Conservation (phyloP, 345 rosid genomes). For the Combretum micranthum region DNA sequence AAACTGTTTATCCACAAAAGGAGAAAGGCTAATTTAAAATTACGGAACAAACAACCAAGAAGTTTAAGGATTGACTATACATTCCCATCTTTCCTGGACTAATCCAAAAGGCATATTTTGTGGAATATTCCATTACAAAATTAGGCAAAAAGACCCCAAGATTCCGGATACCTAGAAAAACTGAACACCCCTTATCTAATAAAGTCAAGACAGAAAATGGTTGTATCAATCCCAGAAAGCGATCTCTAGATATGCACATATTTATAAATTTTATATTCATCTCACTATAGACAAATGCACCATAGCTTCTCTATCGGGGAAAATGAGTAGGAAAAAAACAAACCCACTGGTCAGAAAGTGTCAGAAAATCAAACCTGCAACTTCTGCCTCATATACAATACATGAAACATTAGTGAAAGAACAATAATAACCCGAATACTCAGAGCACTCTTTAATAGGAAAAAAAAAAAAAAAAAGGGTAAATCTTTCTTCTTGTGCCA, state of each 20-base stretch:
- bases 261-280: background rate
- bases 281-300: constrained; percentile 8
- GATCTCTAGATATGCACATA: constrained; percentile 8
- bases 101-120: constrained; percentile 23
- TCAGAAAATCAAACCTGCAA: background rate
- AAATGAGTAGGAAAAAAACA: background rate
- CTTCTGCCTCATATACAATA: background rate
- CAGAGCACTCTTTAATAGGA: no score
- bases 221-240: constrained; percentile 13
- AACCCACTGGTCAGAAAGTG: constrained; percentile 6
- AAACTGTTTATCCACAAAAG: no score
- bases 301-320: constrained; percentile 2
- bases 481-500: no score
- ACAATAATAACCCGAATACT: no score
- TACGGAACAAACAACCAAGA: constrained; percentile 12
- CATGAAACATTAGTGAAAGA: no score
- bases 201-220: constrained; percentile 19
- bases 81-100: constrained; percentile 4
- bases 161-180: constrained; percentile 16
- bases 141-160: constrained; percentile 4
- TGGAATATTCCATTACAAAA: constrained; percentile 33
- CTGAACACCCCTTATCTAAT: constrained; percentile 6
- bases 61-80: constrained; percentile 24
- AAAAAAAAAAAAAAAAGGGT: no score
- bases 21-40: background rate